These are phyloP conservation scores for Yamadazyma philogaea DNA, from an alignment of 805 yeast species.

Conservation along the genomic window DNA sequence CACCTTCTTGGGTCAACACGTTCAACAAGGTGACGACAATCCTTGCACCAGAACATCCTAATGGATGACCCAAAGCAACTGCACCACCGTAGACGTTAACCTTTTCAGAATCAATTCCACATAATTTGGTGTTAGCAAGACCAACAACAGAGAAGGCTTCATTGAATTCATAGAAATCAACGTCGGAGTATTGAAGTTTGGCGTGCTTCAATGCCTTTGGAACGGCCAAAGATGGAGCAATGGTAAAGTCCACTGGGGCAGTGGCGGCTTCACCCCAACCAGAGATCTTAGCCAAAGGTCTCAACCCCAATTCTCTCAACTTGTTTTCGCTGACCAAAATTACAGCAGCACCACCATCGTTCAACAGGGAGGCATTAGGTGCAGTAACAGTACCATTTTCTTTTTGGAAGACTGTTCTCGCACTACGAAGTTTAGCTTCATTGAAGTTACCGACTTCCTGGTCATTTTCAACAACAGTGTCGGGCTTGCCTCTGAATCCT, in stretches of 20 bases:
- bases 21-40: conserved; percentile 81
- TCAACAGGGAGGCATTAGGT: conserved; percentile 92
- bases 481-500: conserved; percentile 75
- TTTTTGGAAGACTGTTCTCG: conserved; percentile 87
- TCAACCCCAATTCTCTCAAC: conserved; percentile 79
- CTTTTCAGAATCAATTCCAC: conserved; percentile 60
- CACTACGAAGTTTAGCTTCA: conserved; percentile 66
- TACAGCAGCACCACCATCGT: conserved; percentile 98
- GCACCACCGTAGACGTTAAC: conserved; percentile 94
- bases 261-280: conserved; percentile 99
- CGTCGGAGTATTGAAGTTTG: conserved; percentile 55
- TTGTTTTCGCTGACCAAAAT: conserved; percentile 81
- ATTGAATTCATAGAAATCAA: conserved; percentile 92
- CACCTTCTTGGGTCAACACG: conserved; percentile 76
- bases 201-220: conserved; percentile 96
- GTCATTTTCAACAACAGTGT: conserved; percentile 60
- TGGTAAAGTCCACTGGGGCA: conserved; percentile 90
- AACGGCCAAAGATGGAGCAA: conserved; percentile 91
- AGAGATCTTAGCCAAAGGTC: conserved; percentile 81
- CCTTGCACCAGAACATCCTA: conserved; percentile 95
- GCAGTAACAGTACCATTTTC: conserved; percentile 97
- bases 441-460: conserved; percentile 82
- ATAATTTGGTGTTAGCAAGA: conserved; percentile 75
- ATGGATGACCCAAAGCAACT: conserved; percentile 91
- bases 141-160: conserved; percentile 99